Evolutionary conservation across 1,284 basidiomycete species (phyloP), one percentile per base, ranked within the genome.

Genomic region (Trametes versicolor): DNA sequence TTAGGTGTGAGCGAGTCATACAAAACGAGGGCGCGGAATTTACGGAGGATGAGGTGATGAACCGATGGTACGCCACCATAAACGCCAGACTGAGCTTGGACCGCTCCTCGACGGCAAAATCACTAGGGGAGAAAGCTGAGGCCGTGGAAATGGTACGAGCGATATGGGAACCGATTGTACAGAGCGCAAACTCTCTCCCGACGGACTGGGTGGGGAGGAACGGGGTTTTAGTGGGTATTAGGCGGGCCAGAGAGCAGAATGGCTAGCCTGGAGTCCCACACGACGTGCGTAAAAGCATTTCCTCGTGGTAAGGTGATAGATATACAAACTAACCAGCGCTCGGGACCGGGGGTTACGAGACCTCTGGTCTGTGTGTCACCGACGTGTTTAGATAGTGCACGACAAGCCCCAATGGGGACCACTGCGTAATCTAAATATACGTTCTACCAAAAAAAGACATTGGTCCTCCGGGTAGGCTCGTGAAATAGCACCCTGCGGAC

Each of bases 141-240:
- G 41, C 17, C 19, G 19, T 12, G n/a, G 15, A 43, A 3, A 43
- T n/a, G n/a, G 41, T 43, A 2, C 12, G 3, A 39, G 37, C 37
- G 10, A 19, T n/a, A 2, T 43, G 41, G 41, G 2, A 4, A 17
- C 15, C 19, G 19, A n/a, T 43, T 4, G 4, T 43, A 17, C 15
- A 43, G 6, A 19, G 19, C n/a, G 41, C 41, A 4, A 23, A 7
- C 6, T n/a, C 6, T 5, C 27, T 48, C 3, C 47, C 47, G 5
- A 1, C 21, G 2, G 17, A 27, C 27, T 48, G 47, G 47, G 27
- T 48, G 27, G 47, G 21, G 47, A 7, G 19, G 15, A n/a, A 17
- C 41, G 41, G 8, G 41, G 41, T 43, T 43, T 43, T 43, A 43
- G 41, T 48, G 47, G 47, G 47, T 48, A 48, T 48, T 13, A 48